phyloP scores from a whole-genome alignment of 106 monocot genomes.

The Dendrobium catenatum region DNA sequence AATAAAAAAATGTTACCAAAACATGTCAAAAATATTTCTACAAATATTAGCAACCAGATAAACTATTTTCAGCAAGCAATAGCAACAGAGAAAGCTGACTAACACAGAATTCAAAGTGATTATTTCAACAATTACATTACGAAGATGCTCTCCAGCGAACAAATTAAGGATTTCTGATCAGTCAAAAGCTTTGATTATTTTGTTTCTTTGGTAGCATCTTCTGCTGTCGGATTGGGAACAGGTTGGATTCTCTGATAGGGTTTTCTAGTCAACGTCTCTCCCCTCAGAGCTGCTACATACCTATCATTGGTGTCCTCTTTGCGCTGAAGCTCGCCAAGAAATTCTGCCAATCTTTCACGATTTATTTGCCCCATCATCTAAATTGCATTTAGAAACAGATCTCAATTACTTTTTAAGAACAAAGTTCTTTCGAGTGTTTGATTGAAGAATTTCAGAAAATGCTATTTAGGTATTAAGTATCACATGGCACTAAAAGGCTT shows the following conservation, averaged over 20 bases:
- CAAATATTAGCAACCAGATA: too few relatives aligned
- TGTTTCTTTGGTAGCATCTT: conserved; percentile 16
- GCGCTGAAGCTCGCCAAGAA: conserved; percentile 84
- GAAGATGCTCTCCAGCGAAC: not conserved
- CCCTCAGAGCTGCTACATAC: conserved; percentile 83
- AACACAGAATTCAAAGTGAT: too few relatives aligned
- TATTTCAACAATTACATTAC: too few relatives aligned
- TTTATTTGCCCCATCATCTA: conserved; percentile 99
- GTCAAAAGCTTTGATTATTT: not conserved
- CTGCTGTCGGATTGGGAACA: conserved; percentile 18
- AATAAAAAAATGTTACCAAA: too few relatives aligned
- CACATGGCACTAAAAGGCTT: too few relatives aligned
- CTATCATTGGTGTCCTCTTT: conserved; percentile 92
- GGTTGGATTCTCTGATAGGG: conserved; percentile 84
- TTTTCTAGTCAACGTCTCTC: conserved; percentile 86
- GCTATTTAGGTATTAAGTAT: not conserved
- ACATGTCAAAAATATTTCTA: too few relatives aligned
- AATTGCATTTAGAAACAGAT: not conserved
- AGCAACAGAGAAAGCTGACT: too few relatives aligned
- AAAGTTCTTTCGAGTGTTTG: not conserved
- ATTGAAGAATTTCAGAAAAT: not conserved
- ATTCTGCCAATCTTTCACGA: conserved; percentile 79
- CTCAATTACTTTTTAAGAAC: not conserved
- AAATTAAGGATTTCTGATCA: not conserved
- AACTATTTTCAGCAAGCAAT: too few relatives aligned